Base-by-base conservation (phyloP, 2,329 filamentous ascomycete species). In the Fusarium equiseti region DNA sequence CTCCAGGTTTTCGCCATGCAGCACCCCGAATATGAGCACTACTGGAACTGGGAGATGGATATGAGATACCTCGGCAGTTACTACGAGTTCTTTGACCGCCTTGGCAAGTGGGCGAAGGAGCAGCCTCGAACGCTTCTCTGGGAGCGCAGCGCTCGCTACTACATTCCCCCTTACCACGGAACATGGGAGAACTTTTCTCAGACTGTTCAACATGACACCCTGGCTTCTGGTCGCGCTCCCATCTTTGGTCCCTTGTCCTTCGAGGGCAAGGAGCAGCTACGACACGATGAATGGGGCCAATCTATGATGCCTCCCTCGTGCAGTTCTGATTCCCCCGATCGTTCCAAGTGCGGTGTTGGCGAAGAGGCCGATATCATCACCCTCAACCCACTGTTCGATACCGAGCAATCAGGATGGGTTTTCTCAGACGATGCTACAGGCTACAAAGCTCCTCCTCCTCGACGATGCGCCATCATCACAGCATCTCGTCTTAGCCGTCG, bases 121-220 rank as follows among this genome's bases (percentile, higher is more conserved):
- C 92, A 95, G 77, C 88, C 90, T 3, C 88, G 92, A 29, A 87
- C 89, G 64, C 88, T 89, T n/a, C 83, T 94, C 12, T 95, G 92
- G 92, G 92, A 95, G 78, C 88, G 92, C 50, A 91, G 89, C 52
- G 86, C 89, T 26, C 90, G 91, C 67, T 95, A 94, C 81, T 95
- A 94, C 77, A 89, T 94, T 11, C 92, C 92, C 0, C 82, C 83
- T 0, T 83, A 90, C 35, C 92, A 94, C 74, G 91, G 91, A 31
- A 83, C 83, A 29, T 94, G 90, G 90, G 87, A 91, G 42, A 89
- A 94, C 75, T 94, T 94, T 77, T 88, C 86, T 11, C 82, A 86
- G 18, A 86, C 89, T 75, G 90, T 93, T 6, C 85, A 89, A 51
- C 81, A 86, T 16, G 89, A 92, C 73, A 89, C 88, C 2, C 82